These are phyloP conservation scores for Metrosideros polymorpha DNA, from an alignment of 441 rosid genomes.

Conservation along the genomic window DNA sequence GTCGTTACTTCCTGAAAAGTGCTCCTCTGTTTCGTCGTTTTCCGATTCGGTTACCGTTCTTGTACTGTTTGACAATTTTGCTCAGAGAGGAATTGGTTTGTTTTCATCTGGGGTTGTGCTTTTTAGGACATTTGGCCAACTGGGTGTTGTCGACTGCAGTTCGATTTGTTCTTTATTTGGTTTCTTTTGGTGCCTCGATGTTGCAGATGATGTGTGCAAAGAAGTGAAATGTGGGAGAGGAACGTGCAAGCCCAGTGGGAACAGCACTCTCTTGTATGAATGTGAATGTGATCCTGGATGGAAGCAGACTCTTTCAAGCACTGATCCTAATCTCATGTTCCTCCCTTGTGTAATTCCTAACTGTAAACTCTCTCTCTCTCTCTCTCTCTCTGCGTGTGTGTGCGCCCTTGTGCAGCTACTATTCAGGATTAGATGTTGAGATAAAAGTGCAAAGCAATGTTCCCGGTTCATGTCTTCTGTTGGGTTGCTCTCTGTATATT, in stretches of 20 bases:
- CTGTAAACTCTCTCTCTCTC: conserved; percentile 31
- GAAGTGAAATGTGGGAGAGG: conserved; percentile 66
- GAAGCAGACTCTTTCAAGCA: conserved; percentile 31
- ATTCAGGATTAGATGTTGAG: not conserved
- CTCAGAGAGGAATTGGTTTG: not conserved
- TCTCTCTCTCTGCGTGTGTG: not conserved
- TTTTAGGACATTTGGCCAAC: not conserved
- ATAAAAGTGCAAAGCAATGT: not conserved
- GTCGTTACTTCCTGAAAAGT: not conserved
- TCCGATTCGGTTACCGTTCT: not conserved
- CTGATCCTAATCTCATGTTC: conserved; percentile 36
- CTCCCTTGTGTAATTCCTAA: conserved; percentile 87
- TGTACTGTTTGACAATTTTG: not conserved
- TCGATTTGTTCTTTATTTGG: not conserved
- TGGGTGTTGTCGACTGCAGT: not conserved
- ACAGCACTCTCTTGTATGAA: conserved; percentile 21
- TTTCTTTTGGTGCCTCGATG: not conserved
- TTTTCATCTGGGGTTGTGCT: not conserved
- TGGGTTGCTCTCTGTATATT: not conserved
- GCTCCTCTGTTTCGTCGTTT: not conserved
- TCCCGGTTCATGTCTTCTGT: not conserved
- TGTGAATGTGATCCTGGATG: conserved; percentile 77
- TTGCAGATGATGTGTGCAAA: conserved; percentile 47
- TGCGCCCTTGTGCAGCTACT: not conserved
- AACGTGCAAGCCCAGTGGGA: conserved; percentile 42